Base-by-base conservation (phyloP, 2,329 filamentous ascomycete genomes). In the Paracorniculantispora psalliotae region DNA sequence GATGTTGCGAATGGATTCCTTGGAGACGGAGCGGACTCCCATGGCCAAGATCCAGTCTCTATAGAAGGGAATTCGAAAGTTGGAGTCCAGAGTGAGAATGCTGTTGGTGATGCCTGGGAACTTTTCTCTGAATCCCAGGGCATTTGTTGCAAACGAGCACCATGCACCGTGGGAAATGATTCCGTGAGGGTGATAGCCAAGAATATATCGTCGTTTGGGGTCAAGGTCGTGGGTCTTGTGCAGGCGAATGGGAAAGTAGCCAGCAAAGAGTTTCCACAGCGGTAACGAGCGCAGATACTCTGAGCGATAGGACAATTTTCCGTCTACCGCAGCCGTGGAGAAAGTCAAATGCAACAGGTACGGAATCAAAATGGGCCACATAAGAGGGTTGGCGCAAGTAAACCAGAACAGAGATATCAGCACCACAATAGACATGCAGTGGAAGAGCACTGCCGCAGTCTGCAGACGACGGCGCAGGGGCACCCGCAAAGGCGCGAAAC, bases 131-230 rank as follows among this genome's bases (percentile, higher is more conserved):
- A 97, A 97, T 0, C 91, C 91, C 0, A 97, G 81, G 0, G 91
- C 91, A 67, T 97, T 92, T 0, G 93, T 97, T 4, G 82, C 90
- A 69, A 97, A 97, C 5, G 92, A 90, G 5, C 87, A 90, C 76
- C 93, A 97, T 0, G 92, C 93, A n/a, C 93, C 94, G 67, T 97
- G 91, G 5, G 90, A 94, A 68, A 99, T 97, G 72, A 99, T 97
- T 25, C 94, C 93, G 70, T 99, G 94, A 0, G 94, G 94, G 68
- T 97, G 94, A 72, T 97, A 97, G 47, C 93, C 93, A 67, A 99
- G 92, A 63, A 99, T 92, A 76, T 97, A 99, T 74, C 96, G 96
- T 63, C 92, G 82, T 1, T 88, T 91, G 0, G 91, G 83, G 23
- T 89, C 83, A 7, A 99, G 83, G 59, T 88, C 81, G 64, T 89